Evolutionary conservation across 495 filamentous ascomycete genomes (phyloP).

Genomic region (Evernia prunastri): DNA sequence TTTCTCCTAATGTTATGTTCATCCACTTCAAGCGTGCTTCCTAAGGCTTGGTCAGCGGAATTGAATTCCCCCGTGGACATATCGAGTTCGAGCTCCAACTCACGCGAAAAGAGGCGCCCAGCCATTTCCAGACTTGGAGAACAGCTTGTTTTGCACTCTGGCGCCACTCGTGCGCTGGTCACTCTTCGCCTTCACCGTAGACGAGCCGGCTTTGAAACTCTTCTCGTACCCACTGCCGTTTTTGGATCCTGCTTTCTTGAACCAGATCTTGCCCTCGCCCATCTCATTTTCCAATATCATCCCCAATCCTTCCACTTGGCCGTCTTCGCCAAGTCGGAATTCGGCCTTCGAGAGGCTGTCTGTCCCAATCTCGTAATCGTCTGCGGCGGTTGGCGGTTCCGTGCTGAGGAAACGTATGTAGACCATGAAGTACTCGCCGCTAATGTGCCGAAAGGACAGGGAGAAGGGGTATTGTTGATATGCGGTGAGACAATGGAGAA

Average conservation of each 20-base stretch:
- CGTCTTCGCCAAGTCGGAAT: slow-evolving; percentile 37
- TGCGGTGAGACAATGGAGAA: slow-evolving; percentile 15
- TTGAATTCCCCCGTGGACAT: background rate
- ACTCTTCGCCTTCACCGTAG: background rate
- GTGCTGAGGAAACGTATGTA: background rate
- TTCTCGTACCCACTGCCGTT: background rate
- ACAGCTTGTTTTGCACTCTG: background rate
- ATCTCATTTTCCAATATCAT: slow-evolving; percentile 31
- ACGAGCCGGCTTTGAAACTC: background rate
- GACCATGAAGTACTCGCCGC: slow-evolving; percentile 26
- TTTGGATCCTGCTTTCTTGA: background rate
- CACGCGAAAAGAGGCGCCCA: slow-evolving; percentile 2
- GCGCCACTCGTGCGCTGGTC: background rate
- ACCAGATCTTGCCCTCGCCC: slow-evolving; percentile 30
- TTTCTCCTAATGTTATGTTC: too few relatives aligned
- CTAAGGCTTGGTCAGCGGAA: background rate
- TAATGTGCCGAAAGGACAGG: slow-evolving; percentile 24
- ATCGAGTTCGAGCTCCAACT: background rate
- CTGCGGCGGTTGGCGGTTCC: slow-evolving; percentile 21
- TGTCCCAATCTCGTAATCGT: slow-evolving; percentile 24
- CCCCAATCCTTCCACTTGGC: slow-evolving; percentile 30
- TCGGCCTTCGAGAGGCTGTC: slow-evolving; percentile 28
- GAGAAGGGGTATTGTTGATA: slow-evolving; percentile 9
- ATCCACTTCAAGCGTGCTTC: background rate
- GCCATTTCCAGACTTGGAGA: background rate